Base-by-base conservation (phyloP, 1,284 basidiomycete genomes). In the Marasmius fiardii region DNA sequence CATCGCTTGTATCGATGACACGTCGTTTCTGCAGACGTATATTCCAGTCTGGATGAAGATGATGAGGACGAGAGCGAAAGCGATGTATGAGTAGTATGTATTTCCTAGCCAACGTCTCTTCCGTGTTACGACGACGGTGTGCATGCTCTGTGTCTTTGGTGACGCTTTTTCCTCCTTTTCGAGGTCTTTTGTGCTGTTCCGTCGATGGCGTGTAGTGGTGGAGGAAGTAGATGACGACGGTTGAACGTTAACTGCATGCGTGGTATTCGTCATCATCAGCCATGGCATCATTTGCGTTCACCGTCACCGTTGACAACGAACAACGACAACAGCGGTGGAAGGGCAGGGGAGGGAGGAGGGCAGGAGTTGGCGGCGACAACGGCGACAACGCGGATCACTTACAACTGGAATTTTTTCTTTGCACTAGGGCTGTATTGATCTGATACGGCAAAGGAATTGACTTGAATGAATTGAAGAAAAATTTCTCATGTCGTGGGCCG, bases 31-130 rank as follows among this genome's bases (percentile, higher is more conserved):
- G 56, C 55, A 4, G 49, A 39, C 71, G 63, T 78, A 78, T 52
- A 84, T 71, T 2, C 85, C 85, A 0, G 79, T 74, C 47, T 83
- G 75, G 71, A 82, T 75, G 63, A 87, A 88, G 43, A 78, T 63
- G 20, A 83, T 44, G 57, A 82, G 72, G 24, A 83, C 68, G 55
- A 69, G 74, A 12, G 68, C 62, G 11, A 83, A 53, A 63, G 85
- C 83, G 56, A 82, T 64, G 63, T 49, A 49, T 31, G 28, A 31
- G 28, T n/a, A n/a, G n/a, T 31, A 31, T 31, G 28, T 10, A 10
- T 4, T 31, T 31, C 28, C 5, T 28, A 49, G 10, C 47, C 47
- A 49, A 12, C 26, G 24, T 31, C 18, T 49, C 20, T 47, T n/a
- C 4, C 28, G 28, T 31, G 28, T 31, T 31, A 10, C 7, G n/a